Evolutionary conservation across 2,329 filamentous ascomycete species (phyloP).

Genomic region (Xylariaceae sp.): DNA sequence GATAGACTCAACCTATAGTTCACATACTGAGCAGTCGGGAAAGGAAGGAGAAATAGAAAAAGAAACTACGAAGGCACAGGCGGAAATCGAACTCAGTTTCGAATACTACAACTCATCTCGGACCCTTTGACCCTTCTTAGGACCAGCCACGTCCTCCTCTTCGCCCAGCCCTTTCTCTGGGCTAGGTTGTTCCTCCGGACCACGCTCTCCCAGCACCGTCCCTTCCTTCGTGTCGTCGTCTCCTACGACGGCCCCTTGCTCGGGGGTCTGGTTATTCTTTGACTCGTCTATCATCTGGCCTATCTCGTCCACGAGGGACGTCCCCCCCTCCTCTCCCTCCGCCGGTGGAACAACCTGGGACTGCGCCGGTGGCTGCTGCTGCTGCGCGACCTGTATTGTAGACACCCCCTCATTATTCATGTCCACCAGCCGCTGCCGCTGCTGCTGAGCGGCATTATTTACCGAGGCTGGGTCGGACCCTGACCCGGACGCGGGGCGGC

Average conservation of each 20-base stretch:
- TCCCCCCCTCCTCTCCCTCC: slow-evolving; percentile 15
- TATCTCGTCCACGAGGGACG: slow-evolving; percentile 45
- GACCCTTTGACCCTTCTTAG: slow-evolving; percentile 21
- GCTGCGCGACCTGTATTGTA: slow-evolving; percentile 39
- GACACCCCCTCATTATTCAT: slow-evolving; percentile 35
- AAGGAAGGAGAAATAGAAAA: too few species aligned
- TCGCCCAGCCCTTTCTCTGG: slow-evolving; percentile 24
- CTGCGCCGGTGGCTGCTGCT: too few species aligned
- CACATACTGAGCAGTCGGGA: not conserved
- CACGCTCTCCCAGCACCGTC: slow-evolving; percentile 26
- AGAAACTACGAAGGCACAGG: too few species aligned
- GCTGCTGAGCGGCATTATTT: slow-evolving; percentile 11
- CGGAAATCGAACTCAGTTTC: slow-evolving; percentile 13
- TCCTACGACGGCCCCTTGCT: too few species aligned
- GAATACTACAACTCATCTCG: slow-evolving; percentile 32
- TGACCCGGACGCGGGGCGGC: slow-evolving; percentile 20
- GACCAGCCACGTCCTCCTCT: slow-evolving; percentile 15
- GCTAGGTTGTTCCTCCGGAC: slow-evolving; percentile 15
- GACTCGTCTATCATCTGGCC: slow-evolving; percentile 41
- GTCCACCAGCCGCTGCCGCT: too few species aligned
- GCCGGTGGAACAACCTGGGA: too few species aligned
- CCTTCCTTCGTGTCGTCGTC: slow-evolving; percentile 3
- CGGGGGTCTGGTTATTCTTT: not conserved
- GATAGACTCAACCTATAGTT: not conserved
- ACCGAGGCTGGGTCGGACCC: slow-evolving; percentile 16